Evolutionary conservation across 1,284 basidiomycete genomes (phyloP).

Genomic region (Leccinum colubrinum): DNA sequence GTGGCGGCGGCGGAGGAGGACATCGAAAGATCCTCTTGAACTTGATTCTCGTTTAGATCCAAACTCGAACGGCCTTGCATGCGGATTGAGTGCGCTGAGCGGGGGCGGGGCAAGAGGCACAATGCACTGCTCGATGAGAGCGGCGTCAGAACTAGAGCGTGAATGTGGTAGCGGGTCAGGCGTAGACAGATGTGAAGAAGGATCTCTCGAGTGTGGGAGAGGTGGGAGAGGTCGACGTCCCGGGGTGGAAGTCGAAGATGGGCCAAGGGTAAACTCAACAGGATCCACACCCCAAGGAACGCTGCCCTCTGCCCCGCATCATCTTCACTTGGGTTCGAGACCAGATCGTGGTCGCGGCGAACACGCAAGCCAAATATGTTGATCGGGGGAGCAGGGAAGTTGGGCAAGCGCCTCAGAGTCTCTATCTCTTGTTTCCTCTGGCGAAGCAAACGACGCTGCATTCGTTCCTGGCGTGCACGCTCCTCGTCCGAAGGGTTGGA

Average conservation of each 20-base stretch:
- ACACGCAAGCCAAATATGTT: conserved; percentile 30
- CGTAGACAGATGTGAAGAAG: conserved; percentile 57
- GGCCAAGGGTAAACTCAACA: conserved; percentile 33
- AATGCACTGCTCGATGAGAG: conserved; percentile 13
- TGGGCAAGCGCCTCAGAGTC: conserved; percentile 49
- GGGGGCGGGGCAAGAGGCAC: conserved; percentile 2
- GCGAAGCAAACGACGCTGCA: conserved; percentile 57
- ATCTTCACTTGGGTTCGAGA: conserved; percentile 83
- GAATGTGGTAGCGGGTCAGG: conserved; percentile 64
- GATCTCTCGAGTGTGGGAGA: conserved; percentile 60
- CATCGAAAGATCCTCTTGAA: conserved; percentile 33
- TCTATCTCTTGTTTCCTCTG: conserved; percentile 45
- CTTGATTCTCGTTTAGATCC: conserved; percentile 38
- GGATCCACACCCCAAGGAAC: conserved; percentile 45
- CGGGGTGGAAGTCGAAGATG: conserved; percentile 35
- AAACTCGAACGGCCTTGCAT: conserved; percentile 80
- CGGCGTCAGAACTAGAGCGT: conserved; percentile 43
- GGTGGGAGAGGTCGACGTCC: conserved; percentile 53
- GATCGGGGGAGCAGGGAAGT: too few relatives aligned
- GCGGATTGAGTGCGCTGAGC: conserved; percentile 60
- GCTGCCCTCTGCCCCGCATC: conserved; percentile 39
- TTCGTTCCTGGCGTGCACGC: conserved; percentile 63
- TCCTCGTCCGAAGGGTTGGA: conserved; percentile 89
- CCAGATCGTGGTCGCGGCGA: conserved; percentile 58
- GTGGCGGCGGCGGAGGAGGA: conserved; percentile 20